Percentiles rank a stretch among this genome's conserved stretches.
These are phyloP conservation scores for Podaxis rugospora DNA, from an alignment of 768 basidiomycete species.

Conservation along the genomic window DNA sequence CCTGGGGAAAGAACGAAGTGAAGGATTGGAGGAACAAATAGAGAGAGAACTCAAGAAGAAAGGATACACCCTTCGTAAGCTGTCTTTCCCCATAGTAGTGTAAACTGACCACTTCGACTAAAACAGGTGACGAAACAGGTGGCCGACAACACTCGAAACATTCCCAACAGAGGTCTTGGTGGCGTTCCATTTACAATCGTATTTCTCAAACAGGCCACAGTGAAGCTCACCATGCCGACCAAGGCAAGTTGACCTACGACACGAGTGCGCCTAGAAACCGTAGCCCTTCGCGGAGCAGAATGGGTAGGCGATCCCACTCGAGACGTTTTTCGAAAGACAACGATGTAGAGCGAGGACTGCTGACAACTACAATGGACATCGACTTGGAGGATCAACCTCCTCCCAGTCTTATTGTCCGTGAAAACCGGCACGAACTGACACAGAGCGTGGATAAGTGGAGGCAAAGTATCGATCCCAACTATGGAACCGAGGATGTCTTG, in stretches of 20 bases:
- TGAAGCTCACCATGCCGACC: constrained; percentile 23
- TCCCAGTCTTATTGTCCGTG: constrained; percentile 20
- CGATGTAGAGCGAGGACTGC: constrained; percentile 11
- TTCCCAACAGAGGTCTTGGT: constrained; percentile 40
- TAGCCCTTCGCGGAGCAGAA: background rate
- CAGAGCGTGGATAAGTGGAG: constrained; percentile 5
- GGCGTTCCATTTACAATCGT: constrained; percentile 49
- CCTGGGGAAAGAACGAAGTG: constrained; percentile 43
- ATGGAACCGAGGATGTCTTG: background rate
- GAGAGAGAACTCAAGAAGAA: constrained; percentile 47
- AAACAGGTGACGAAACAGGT: background rate
- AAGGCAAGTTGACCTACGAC: constrained; percentile 13
- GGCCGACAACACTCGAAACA: constrained; percentile 1
- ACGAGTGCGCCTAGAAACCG: background rate
- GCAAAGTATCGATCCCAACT: background rate
- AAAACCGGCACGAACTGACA: constrained; percentile 5
- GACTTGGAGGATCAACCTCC: constrained; percentile 22
- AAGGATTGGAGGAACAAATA: constrained; percentile 47
- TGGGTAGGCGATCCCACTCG: constrained; percentile 6
- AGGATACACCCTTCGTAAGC: constrained; percentile 38
- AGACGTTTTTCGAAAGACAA: constrained; percentile 14
- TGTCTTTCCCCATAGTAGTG: background rate
- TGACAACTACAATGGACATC: constrained; percentile 3
- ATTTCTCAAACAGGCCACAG: constrained; percentile 40
- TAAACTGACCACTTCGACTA: background rate